Base-by-base conservation (phyloP, 1,284 basidiomycete genomes). In the Cutaneotrichosporon sp. region DNA sequence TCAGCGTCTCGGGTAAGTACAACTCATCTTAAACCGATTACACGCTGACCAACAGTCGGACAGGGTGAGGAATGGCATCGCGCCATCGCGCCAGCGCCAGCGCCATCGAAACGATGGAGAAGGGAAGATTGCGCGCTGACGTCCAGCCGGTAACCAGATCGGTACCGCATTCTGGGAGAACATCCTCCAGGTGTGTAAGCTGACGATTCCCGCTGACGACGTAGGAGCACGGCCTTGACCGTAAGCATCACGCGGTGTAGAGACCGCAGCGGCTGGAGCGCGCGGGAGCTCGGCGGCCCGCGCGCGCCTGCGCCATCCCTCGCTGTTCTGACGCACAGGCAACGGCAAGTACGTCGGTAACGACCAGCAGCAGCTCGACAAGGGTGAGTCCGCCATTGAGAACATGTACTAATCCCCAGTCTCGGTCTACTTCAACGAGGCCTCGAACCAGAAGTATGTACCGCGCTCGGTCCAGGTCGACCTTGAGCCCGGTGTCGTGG, bases 391-490 rank as follows among this genome's bases (percentile, higher is more conserved):
- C 22, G 26, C 13, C 14, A 18, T 22, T n/a, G 26, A 8, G 32
- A 5, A 21, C 13, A 2, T 30, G 4, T 18, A 31, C 59, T 64
- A 22, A 64, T 26, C 2, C 18, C 18, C 55, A 75, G 74, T 80
- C 64, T 73, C 73, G 59, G 81, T 82, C 58, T 82, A 82, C 76
- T 82, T 80, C 67, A 76, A 73, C 70, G 80, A 82, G 72, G 77
- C 76, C 2, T 63, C 69, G 18, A 76, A 75, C 63, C 59, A 67
- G 47, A 77, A 77, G 70, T 95, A 91, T 70, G 92, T 97, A n/a
- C 94, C 94, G n/a, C 86, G 94, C 61, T 92, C 91, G 70, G 86
- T 95, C 38, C 90, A 94, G 75, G 83, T 97, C 73, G 94, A 97
- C 82, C 83, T 97, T 60, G 94, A 97, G 80, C 84, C 88, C n/a